Conservation (phyloP, 306 rosid species). For the Fagus sylvatica region DNA sequence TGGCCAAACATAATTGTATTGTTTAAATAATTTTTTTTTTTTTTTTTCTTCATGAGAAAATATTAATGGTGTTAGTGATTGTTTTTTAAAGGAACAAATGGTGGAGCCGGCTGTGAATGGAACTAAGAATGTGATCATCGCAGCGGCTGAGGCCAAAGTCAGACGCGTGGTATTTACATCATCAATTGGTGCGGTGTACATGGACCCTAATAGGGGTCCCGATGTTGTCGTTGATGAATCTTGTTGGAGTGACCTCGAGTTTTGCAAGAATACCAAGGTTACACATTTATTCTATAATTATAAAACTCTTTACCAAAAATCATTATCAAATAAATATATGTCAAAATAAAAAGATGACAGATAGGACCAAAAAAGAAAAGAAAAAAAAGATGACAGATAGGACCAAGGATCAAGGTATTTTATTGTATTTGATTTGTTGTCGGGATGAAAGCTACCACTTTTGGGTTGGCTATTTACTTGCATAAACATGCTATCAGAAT, state of each 20-base stretch:
- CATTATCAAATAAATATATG: background rate
- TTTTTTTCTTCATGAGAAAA: background rate
- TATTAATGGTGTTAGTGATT: background rate
- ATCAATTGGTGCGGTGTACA: slow-evolving; percentile 83
- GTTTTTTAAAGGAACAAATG: slow-evolving; percentile 55
- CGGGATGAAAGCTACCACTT: too few relatives aligned
- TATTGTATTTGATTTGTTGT: too few relatives aligned
- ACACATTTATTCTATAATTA: background rate
- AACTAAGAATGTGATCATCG: slow-evolving; percentile 62
- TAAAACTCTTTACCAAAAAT: background rate
- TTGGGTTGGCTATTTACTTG: too few relatives aligned
- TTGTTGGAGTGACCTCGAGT: slow-evolving; percentile 87
- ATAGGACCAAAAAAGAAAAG: too few relatives aligned
- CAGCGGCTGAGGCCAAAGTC: slow-evolving; percentile 71
- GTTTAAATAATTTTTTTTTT: too few relatives aligned
- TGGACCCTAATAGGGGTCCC: slow-evolving; percentile 67
- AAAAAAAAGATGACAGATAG: too few relatives aligned
- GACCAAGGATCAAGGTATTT: too few relatives aligned
- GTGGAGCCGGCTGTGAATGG: slow-evolving; percentile 80
- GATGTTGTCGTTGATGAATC: slow-evolving; percentile 74
- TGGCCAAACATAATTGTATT: too few relatives aligned
- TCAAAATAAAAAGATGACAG: background rate
- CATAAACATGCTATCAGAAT: too few relatives aligned
- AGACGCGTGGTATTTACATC: slow-evolving; percentile 88
- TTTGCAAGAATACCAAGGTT: slow-evolving; percentile 90